Base-by-base conservation (phyloP, 2,329 filamentous ascomycete species). In the Hymenoscyphus occultus region DNA sequence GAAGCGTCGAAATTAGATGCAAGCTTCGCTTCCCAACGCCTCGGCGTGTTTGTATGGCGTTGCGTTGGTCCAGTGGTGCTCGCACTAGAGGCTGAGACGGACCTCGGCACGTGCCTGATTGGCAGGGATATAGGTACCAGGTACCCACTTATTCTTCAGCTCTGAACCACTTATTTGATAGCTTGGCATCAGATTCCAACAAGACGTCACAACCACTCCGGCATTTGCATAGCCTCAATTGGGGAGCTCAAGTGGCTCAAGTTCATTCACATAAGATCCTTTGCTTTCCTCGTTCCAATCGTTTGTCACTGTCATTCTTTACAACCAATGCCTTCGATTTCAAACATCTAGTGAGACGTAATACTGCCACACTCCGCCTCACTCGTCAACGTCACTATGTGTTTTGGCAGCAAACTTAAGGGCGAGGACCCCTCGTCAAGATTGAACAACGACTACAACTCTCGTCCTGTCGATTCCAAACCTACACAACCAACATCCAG, bases 401-500 rank as follows among this genome's bases (percentile, higher is more conserved):
- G 71, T 67, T 73, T 74, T 42, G 69, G 71, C 48, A 69, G 59
- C 61, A 72, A 69, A 39, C 60, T 68, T 32, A 72, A 71, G 63
- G 69, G 67, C 32, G 70, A 70, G 12, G 68, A 70, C 56, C 69
- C 67, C 1, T 67, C 68, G 10, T 64, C 61, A 56, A 62, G 60
- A 56, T 45, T 68, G 31, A 63, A 66, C 61, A 60, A 66, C 62
- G 40, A 66, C 40, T 51, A 66, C 48, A 59, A 64, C 63, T 69
- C 72, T 16, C 66, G 70, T 39, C 71, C 71, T n/a, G 59, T 70
- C 56, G 64, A 74, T 48, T 22, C 66, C 6, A 68, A 68, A 45
- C 56, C 64, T 12, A 31, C 65, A n/a, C 56, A 56, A 35, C 67
- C 56, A 4, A 65, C 39, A 14, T 69, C 70, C 13, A 64, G 62